Evolutionary conservation across 805 yeast species (phyloP), one percentile per base, ranked within the genome.

Genomic region (Priceomyces melissophilus): DNA sequence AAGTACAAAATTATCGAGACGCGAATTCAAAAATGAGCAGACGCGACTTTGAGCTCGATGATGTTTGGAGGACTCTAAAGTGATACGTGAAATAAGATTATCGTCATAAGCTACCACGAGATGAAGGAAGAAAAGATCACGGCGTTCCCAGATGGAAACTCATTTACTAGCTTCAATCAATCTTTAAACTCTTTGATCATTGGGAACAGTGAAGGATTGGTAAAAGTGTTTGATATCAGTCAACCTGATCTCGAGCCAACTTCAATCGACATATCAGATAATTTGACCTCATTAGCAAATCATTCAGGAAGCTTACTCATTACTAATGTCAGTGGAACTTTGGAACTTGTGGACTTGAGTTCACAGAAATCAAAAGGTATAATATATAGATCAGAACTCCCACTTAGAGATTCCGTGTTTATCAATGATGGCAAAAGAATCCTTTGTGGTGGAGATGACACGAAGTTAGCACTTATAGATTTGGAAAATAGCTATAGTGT

Each of bases 381-480:
- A 10, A 51, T 78, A n/a, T 67, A 63, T 35, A 59, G 81, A 35
- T 60, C 78, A 1, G 67, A 69, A 29, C 53, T 70, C 25, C 71
- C 79, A 0, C 52, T 81, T 15, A 62, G 85, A 46, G 82, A 76
- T 47, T 71, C 77, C 6, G 64, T 63, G 10, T 75, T 79, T 50
- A 76, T 82, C 15, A 85, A 84, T 48, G 78, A 75, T 38, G 88
- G 84, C 0, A 72, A 75, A 28, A 65, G 78, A 54, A 65, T 73
- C 1, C 66, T 80, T 1, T 72, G 79, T 44, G 89, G 83, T 17
- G 90, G 91, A 30, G 86, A 83, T 47, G 84, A 79, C 46, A 73
- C 75, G 33, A 79, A 79, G 41, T 58, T 84, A 32, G 64, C 68
- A 2, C 53, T 83, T 3, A 56, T 81, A 1, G 78, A 75, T 38